Percentiles rank a stretch among this genome's conserved stretches.
Evolutionary conservation across 805 yeast genomes (phyloP).

Genomic region (Saturnispora ahearnii): DNA sequence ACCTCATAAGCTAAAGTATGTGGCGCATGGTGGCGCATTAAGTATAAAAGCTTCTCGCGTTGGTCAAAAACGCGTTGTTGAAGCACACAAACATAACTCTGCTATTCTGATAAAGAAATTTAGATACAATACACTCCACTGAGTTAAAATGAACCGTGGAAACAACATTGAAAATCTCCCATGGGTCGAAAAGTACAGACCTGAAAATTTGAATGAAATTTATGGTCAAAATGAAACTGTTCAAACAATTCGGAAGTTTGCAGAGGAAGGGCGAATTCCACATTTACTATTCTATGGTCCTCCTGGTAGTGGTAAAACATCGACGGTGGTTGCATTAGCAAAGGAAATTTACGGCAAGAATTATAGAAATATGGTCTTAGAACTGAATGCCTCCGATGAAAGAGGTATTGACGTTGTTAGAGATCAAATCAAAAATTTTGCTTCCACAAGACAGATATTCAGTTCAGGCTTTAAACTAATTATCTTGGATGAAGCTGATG

Average conservation of each 20-base stretch:
- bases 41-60: too few relatives aligned
- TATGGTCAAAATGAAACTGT: constrained; percentile 88
- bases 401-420: constrained; percentile 98
- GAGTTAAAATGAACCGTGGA: constrained; percentile 1
- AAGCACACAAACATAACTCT: neutral
- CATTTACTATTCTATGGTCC: constrained; percentile 93
- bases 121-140: neutral
- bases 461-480: constrained; percentile 77
- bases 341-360: constrained; percentile 75
- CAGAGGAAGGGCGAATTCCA: constrained; percentile 74
- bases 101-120: neutral
- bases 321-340: constrained; percentile 82
- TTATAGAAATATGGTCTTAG: constrained; percentile 83
- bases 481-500: constrained; percentile 92
- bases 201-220: constrained; percentile 72
- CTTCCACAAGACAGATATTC: constrained; percentile 91
- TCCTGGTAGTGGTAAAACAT: constrained; percentile 90
- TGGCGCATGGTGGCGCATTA: too few relatives aligned
- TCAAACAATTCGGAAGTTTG: constrained; percentile 75
- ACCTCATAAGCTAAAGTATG: too few relatives aligned
- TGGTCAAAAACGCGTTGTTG: neutral
- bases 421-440: constrained; percentile 93
- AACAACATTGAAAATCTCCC: constrained; percentile 45
- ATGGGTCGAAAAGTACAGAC: constrained; percentile 96
- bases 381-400: constrained; percentile 93